Percentiles rank a stretch among this genome's conserved stretches.
Conservation (phyloP, 2,329 filamentous ascomycete genomes). For the Dothidotthia symphoricarpi region DNA sequence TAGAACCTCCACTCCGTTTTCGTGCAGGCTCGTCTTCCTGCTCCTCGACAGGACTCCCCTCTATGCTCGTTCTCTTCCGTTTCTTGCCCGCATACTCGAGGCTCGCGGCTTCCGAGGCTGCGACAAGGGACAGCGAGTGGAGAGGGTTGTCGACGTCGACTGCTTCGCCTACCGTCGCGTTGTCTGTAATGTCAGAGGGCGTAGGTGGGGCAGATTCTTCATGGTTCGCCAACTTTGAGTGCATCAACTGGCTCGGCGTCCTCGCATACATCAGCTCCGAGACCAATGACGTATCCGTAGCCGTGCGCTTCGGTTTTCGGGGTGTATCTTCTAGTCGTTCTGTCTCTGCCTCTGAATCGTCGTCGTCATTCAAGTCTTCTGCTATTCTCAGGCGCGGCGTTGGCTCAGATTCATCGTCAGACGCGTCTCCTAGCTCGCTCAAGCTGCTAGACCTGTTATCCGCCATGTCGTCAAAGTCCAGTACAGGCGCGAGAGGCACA, state of each 20-base stretch:
- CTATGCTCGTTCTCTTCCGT: constrained; percentile 47
- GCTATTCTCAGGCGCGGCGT: constrained; percentile 27
- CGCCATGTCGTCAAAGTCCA: constrained; percentile 53
- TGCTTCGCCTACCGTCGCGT: constrained; percentile 15
- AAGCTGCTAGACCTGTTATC: constrained; percentile 74
- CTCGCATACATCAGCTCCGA: constrained; percentile 35
- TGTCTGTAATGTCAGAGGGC: constrained; percentile 21
- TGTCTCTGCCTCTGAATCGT: constrained; percentile 79
- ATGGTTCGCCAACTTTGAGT: constrained; percentile 34
- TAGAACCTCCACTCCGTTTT: constrained; percentile 36
- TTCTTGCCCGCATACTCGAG: constrained; percentile 41
- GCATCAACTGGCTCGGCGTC: constrained; percentile 41
- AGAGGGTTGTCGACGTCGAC: constrained; percentile 25
- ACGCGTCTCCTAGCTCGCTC: constrained; percentile 83
- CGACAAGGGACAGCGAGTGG: constrained; percentile 33
- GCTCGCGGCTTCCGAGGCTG: constrained; percentile 33
- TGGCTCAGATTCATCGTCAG: constrained; percentile 55
- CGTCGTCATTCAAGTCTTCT: neutral
- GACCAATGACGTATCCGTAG: constrained; percentile 34
- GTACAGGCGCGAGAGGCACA: constrained; percentile 10
- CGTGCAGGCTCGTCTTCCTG: constrained; percentile 38
- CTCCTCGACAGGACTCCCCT: constrained; percentile 41
- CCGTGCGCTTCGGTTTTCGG: constrained; percentile 53
- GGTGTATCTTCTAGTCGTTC: constrained; percentile 91
- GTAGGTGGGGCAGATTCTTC: constrained; percentile 31